phyloP scores from a whole-genome alignment of 208 protist genomes.

The Acanthamoeba triangularis region DNA sequence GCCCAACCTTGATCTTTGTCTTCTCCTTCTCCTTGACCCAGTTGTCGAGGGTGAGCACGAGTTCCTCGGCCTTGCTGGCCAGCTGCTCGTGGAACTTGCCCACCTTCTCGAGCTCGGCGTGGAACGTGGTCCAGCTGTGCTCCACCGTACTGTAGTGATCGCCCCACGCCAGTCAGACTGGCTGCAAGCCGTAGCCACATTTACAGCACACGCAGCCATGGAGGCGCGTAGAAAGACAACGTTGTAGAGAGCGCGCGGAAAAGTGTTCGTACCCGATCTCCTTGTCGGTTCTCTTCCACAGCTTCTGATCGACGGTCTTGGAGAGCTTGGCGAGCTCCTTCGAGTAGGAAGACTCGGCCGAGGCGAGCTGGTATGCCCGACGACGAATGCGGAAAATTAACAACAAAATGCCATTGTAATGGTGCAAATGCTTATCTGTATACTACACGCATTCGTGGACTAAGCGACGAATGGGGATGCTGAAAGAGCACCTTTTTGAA shows the following conservation, averaged over 20 bases:
- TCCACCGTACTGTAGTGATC: conserved; percentile 24
- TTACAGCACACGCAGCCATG: not conserved
- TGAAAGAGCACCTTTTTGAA: conserved; percentile 41
- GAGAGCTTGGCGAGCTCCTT: conserved; percentile 29
- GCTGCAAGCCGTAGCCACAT: too few relatives aligned
- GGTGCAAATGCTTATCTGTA: not conserved
- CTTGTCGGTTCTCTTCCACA: conserved; percentile 64
- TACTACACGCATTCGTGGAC: not conserved
- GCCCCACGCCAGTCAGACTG: too few relatives aligned
- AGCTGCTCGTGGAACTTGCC: conserved; percentile 66
- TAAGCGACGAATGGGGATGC: too few relatives aligned
- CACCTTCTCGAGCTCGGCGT: conserved; percentile 59
- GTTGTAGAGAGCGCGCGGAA: not conserved
- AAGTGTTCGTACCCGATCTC: not conserved
- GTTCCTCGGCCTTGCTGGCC: conserved; percentile 36
- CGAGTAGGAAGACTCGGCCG: conserved; percentile 25
- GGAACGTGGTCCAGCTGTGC: conserved; percentile 24
- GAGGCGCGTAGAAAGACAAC: not conserved
- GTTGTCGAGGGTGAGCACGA: conserved; percentile 9
- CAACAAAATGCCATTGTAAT: not conserved
- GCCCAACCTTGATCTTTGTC: conserved; percentile 40
- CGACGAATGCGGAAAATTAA: not conserved
- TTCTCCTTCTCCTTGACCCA: conserved; percentile 65
- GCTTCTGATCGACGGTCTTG: conserved; percentile 43
- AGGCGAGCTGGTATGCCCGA: not conserved